Evolutionary conservation across 169 alveolate species (phyloP).

Genomic region (Perkinsus olseni): DNA sequence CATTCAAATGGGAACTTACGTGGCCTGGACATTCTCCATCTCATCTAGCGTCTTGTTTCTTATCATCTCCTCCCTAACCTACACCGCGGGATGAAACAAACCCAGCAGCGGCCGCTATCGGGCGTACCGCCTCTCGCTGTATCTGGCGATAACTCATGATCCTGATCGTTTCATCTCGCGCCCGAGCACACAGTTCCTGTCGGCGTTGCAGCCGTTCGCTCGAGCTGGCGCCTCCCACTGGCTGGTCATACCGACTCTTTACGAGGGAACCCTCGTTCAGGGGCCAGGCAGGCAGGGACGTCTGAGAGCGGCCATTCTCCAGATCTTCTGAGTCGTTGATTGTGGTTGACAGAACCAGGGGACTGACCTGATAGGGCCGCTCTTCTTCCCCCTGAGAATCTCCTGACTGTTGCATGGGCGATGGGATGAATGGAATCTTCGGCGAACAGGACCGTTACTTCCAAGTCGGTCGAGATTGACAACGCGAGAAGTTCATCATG

Average conservation of each 20-base stretch:
- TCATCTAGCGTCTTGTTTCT: not conserved
- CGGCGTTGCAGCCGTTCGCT: not conserved
- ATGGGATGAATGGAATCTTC: not conserved
- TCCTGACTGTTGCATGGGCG: not conserved
- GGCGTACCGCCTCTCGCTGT: not conserved
- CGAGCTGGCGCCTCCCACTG: not conserved
- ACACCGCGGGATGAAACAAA: not conserved
- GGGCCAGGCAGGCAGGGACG: not conserved
- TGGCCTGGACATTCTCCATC: not conserved
- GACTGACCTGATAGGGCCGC: too few relatives aligned
- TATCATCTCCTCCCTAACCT: not conserved
- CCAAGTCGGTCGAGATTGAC: not conserved
- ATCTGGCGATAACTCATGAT: not conserved
- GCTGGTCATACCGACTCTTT: not conserved
- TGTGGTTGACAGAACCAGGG: too few relatives aligned
- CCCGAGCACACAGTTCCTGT: not conserved
- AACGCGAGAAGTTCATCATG: not conserved
- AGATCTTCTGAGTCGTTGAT: too few relatives aligned
- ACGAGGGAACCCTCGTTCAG: not conserved
- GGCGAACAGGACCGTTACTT: not conserved
- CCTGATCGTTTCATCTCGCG: not conserved
- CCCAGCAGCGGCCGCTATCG: not conserved
- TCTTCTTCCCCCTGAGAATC: not conserved
- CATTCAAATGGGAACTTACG: not conserved
- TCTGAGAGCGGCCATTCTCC: too few relatives aligned